Evolutionary conservation across 805 yeast species (phyloP).

Genomic region (Peterozyma toletana): DNA sequence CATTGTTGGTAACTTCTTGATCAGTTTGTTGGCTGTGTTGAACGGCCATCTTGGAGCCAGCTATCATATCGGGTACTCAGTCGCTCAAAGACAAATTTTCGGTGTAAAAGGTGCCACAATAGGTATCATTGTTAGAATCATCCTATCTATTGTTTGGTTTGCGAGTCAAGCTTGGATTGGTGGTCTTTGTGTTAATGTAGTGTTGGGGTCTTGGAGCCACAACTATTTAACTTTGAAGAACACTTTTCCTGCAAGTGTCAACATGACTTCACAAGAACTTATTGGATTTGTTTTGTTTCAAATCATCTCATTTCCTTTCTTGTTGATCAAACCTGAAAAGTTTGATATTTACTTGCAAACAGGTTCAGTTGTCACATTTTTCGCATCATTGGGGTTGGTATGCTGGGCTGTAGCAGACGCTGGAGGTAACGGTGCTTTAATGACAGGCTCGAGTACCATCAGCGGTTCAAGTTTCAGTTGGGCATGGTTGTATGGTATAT

Average conservation of each 20-base stretch:
- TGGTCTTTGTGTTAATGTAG: slow-evolving; percentile 29
- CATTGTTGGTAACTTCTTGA: slow-evolving; percentile 34
- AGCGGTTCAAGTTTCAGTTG: slow-evolving; percentile 24
- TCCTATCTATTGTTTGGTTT: slow-evolving; percentile 14
- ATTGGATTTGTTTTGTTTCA: slow-evolving; percentile 17
- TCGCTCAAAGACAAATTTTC: slow-evolving; percentile 37
- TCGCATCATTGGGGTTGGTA: slow-evolving; percentile 16
- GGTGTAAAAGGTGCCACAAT: slow-evolving; percentile 37
- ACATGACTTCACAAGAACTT: slow-evolving; percentile 15
- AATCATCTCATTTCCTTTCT: slow-evolving; percentile 15
- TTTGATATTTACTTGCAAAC: slow-evolving; percentile 16
- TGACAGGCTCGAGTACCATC: slow-evolving; percentile 13
- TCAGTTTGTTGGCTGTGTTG: slow-evolving; percentile 16
- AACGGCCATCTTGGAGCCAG: slow-evolving; percentile 15
- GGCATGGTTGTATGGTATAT: slow-evolving; percentile 32
- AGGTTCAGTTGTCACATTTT: slow-evolving; percentile 16
- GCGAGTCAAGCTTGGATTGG: slow-evolving; percentile 33
- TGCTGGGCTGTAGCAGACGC: slow-evolving; percentile 20
- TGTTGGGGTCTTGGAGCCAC: slow-evolving; percentile 32
- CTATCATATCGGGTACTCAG: slow-evolving; percentile 34
- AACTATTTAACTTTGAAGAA: slow-evolving; percentile 21
- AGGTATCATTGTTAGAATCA: slow-evolving; percentile 30
- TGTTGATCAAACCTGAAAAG: slow-evolving; percentile 20
- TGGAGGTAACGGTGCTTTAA: slow-evolving; percentile 21
- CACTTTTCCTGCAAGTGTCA: slow-evolving; percentile 13